Conservation (phyloP, 1,284 basidiomycete species). For the Coriolopsis trogii region DNA sequence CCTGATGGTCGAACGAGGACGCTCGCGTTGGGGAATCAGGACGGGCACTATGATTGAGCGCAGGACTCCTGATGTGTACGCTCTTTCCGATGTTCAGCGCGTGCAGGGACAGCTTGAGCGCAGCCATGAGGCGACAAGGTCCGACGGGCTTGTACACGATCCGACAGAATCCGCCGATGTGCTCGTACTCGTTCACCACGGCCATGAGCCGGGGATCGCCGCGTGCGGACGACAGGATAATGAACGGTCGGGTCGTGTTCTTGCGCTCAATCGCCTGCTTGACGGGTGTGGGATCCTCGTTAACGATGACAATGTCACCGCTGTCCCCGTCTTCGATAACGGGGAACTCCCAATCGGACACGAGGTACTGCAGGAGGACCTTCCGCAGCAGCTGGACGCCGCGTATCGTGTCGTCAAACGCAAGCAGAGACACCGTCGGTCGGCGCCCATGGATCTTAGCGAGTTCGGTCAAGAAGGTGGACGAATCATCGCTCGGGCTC, state of each 20-base stretch:
- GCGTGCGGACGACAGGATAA: conserved; percentile 74
- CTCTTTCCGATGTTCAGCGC: conserved; percentile 53
- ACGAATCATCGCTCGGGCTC: conserved; percentile 42
- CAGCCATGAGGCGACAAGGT: conserved; percentile 72
- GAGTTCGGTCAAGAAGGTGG: conserved; percentile 41
- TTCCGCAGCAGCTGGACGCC: conserved; percentile 72
- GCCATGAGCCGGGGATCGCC: conserved; percentile 67
- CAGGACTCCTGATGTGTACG: conserved; percentile 9
- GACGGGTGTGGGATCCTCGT: conserved; percentile 75
- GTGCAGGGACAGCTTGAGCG: conserved; percentile 75
- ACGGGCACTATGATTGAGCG: conserved; percentile 1
- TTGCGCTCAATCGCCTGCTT: conserved; percentile 57
- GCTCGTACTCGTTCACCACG: conserved; percentile 71
- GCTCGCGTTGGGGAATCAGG: conserved; percentile 13
- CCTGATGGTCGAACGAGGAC: conserved; percentile 24
- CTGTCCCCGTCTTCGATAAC: conserved; percentile 46
- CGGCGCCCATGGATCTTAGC: conserved; percentile 48
- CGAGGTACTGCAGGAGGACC: conserved; percentile 70
- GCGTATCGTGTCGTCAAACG: conserved; percentile 69
- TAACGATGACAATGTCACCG: conserved; percentile 84
- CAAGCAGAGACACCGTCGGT: conserved; percentile 69
- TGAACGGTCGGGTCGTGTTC: conserved; percentile 66
- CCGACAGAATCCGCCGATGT: conserved; percentile 85
- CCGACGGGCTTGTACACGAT: conserved; percentile 90
- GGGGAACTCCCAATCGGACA: conserved; percentile 79